phyloP scores from a whole-genome alignment of 2,329 filamentous ascomycete species.

The Diaporthe australafricana region DNA sequence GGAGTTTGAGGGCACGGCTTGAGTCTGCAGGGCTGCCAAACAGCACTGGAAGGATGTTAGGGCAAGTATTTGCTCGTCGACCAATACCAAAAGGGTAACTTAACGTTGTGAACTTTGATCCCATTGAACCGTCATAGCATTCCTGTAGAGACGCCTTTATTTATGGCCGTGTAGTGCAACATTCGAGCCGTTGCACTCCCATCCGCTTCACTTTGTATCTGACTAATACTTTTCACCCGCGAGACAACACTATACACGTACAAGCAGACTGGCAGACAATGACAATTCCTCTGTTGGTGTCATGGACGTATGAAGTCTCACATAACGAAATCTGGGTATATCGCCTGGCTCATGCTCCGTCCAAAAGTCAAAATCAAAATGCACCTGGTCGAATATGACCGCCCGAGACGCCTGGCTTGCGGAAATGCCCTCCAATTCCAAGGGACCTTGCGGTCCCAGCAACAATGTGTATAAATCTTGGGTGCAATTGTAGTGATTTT shows the following conservation, averaged over 20 bases:
- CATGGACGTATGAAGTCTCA: not conserved
- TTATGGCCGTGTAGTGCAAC: too few relatives aligned
- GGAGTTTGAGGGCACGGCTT: not conserved
- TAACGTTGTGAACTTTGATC: too few relatives aligned
- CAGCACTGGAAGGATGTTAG: not conserved
- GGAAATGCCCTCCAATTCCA: not conserved
- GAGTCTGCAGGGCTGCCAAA: not conserved
- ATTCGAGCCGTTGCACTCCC: too few relatives aligned
- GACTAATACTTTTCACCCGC: not conserved
- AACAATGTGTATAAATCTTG: not conserved
- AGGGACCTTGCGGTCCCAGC: not conserved
- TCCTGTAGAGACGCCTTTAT: not conserved
- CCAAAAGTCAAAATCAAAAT: constrained; percentile 10
- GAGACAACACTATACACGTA: too few relatives aligned
- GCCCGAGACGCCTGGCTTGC: constrained; percentile 16
- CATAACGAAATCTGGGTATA: constrained; percentile 26
- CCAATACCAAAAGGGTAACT: not conserved
- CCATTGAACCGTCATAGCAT: too few relatives aligned
- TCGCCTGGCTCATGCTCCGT: constrained; percentile 16
- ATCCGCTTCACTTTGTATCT: not conserved
- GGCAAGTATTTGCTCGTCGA: not conserved
- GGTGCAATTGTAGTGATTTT: constrained; percentile 2
- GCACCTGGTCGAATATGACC: not conserved
- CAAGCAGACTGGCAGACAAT: not conserved
- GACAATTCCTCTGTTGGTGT: not conserved